Evolutionary conservation across 257 asterid genomes (phyloP), one percentile per base, ranked within the genome.

Genomic region (Petunia axillaris): DNA sequence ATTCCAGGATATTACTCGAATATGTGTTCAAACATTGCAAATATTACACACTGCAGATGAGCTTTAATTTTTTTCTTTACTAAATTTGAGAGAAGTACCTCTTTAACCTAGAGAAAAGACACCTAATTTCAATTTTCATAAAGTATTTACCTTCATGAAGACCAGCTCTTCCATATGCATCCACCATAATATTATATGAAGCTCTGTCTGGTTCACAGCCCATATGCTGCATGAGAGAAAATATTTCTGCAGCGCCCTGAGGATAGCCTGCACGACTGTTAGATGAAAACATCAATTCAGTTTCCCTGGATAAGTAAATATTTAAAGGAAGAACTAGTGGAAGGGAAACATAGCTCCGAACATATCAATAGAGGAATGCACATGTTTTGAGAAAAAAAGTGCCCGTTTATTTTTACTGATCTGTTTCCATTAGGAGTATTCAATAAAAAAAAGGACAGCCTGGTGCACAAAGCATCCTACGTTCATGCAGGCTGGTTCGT

Each of bases 121-220:
- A 25, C 25, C 25, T 25, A 25, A 25, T 25, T 25, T 25, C 25
- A 25, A 25, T 25, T 25, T 25, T 25, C 25, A 25, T 75, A 35
- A 13, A 58, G 38, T 43, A 39, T 40, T 60, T 85, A 91, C 98
- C 97, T 85, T 90, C 86, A 76, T 92, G 86, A 64, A 92, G 92
- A 79, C 97, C 97, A 10, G 96, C 94, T 87, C 91, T 90, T 38
- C 97, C 98, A 74, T 93, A 93, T 39, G 98, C 98, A 78, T 93
- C 98, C 84, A 93, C 85, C 96, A 92, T 86, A 62, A 93, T 93
- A 79, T 93, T 93, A 82, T 89, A 93, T 14, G 98, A 92, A 46
- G 96, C 98, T 82, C 90, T 89, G 76, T 93, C 97, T 41, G 96
- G 98, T 82, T 93, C 96, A 52, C 93, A 89, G 63, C 90, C 98